These are phyloP conservation scores for Simplicillium sp. DNA, from an alignment of 2,329 filamentous ascomycete genomes.

Conservation along the genomic window DNA sequence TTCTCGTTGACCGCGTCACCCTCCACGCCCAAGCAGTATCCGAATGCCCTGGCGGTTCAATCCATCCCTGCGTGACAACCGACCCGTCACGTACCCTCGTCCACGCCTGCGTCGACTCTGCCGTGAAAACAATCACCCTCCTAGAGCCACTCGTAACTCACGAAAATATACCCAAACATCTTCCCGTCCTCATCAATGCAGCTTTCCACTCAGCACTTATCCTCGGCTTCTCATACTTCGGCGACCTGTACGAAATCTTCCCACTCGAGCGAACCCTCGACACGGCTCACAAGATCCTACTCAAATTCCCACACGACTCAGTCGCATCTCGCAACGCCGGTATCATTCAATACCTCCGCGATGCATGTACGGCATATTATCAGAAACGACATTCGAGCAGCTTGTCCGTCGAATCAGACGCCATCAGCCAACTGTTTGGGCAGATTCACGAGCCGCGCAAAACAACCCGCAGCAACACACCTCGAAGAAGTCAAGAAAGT, in stretches of 20 bases:
- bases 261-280: conserved; percentile 17
- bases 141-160: conserved; percentile 23
- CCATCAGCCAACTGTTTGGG: conserved; percentile 15
- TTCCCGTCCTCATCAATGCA: conserved; percentile 35
- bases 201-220: conserved; percentile 34
- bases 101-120: conserved; percentile 23
- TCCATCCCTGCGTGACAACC: conserved; percentile 2
- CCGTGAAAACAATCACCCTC: conserved; percentile 25
- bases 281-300: conserved; percentile 13
- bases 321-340: conserved; percentile 12
- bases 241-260: conserved; percentile 28
- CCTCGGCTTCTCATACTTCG: conserved; percentile 32
- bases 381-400: conserved; percentile 11
- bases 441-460: conserved; percentile 10
- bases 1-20: conserved; percentile 19
- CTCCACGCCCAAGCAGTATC: conserved; percentile 5
- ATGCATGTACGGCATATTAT: conserved; percentile 12
- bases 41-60: not conserved
- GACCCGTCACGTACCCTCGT: conserved; percentile 15
- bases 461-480: not conserved
- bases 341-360: conserved; percentile 14
- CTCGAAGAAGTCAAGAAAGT: too few relatives aligned
- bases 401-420: conserved; percentile 12
- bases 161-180: conserved; percentile 24
- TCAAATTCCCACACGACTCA: conserved; percentile 13